These are phyloP conservation scores for Lolium rigidum DNA, from an alignment of 176 grass and related monocot species.

Conservation along the genomic window DNA sequence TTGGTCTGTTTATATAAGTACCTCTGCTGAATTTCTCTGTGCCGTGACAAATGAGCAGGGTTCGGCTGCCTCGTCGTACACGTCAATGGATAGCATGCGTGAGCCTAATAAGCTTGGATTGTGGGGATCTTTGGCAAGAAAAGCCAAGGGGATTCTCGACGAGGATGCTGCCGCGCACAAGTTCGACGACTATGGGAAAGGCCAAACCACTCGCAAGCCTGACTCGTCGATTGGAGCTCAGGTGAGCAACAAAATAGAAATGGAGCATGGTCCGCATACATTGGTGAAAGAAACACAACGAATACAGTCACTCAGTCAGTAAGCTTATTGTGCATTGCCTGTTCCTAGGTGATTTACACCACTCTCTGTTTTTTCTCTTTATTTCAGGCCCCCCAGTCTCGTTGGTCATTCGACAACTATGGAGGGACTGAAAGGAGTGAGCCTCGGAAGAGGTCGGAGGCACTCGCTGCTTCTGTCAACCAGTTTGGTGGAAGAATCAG, in stretches of 20 bases:
- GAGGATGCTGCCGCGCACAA: slow-evolving; percentile 61
- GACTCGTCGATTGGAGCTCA: slow-evolving; percentile 40
- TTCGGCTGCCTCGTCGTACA: slow-evolving; percentile 49
- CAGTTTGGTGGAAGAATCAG: slow-evolving; percentile 86
- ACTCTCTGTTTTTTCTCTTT: not conserved
- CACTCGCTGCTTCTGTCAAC: slow-evolving; percentile 89
- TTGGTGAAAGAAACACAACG: not conserved
- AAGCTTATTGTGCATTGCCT: not conserved
- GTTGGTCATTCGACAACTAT: slow-evolving; percentile 29
- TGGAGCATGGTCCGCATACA: not conserved
- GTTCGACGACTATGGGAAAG: slow-evolving; percentile 46
- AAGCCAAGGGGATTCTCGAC: slow-evolving; percentile 80
- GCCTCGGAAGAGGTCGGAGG: slow-evolving; percentile 62
- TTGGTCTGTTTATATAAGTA: not conserved
- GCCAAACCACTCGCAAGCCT: slow-evolving; percentile 30
- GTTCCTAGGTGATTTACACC: not conserved
- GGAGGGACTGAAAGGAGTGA: slow-evolving; percentile 12
- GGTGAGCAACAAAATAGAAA: slow-evolving; percentile 39
- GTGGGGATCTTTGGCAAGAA: slow-evolving; percentile 70
- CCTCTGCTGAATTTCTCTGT: not conserved
- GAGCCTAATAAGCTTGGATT: slow-evolving; percentile 80
- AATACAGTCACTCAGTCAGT: not conserved
- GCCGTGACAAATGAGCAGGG: slow-evolving; percentile 40
- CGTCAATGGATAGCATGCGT: slow-evolving; percentile 68
- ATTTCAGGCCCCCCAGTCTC: slow-evolving; percentile 23